A percentile compares a stretch with the other conserved stretches of the same genome.
Evolutionary conservation across 2,329 filamentous ascomycete genomes (phyloP).

Genomic region (Raffaelea arxii): DNA sequence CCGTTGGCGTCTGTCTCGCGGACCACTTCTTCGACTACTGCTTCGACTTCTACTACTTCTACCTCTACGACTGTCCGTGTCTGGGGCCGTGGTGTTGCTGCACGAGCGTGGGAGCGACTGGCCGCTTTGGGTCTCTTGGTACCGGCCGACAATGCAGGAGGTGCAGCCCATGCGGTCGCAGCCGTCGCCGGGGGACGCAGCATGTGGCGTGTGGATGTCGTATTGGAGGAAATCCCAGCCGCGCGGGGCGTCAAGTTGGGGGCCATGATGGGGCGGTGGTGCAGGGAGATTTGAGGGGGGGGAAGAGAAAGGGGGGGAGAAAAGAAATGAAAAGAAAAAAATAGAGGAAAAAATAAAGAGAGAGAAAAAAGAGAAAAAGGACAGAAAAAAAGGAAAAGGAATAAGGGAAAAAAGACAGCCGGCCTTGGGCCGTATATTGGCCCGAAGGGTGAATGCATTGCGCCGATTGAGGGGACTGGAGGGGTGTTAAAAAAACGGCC

Average conservation of each 20-base stretch:
- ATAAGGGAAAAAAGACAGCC: neutral
- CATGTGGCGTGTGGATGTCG: conserved; percentile 68
- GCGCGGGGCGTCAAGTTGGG: conserved; percentile 42
- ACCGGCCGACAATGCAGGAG: conserved; percentile 42
- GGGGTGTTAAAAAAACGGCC: too few relatives aligned
- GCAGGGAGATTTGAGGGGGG: conserved; percentile 52
- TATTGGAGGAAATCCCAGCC: conserved; percentile 65
- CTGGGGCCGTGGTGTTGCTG: conserved; percentile 66
- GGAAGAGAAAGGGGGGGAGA: neutral
- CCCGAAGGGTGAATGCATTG: neutral
- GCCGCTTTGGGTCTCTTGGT: conserved; percentile 60
- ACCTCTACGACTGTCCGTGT: too few relatives aligned
- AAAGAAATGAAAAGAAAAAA: neutral
- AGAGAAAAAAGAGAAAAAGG: too few relatives aligned
- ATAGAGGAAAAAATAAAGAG: too few relatives aligned
- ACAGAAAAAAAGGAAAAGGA: neutral
- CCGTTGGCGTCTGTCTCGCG: neutral
- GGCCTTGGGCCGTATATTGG: neutral
- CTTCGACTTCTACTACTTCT: too few relatives aligned
- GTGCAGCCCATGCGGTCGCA: conserved; percentile 18
- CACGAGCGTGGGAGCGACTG: conserved; percentile 66
- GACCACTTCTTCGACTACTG: conserved; percentile 54
- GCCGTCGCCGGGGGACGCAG: conserved; percentile 48
- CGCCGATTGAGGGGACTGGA: too few relatives aligned
- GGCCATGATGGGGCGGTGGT: conserved; percentile 61